Evolutionary conservation across 2,329 filamentous ascomycete species (phyloP), one percentile per base, ranked within the genome.

Genomic region (Lizonia empirigonia): DNA sequence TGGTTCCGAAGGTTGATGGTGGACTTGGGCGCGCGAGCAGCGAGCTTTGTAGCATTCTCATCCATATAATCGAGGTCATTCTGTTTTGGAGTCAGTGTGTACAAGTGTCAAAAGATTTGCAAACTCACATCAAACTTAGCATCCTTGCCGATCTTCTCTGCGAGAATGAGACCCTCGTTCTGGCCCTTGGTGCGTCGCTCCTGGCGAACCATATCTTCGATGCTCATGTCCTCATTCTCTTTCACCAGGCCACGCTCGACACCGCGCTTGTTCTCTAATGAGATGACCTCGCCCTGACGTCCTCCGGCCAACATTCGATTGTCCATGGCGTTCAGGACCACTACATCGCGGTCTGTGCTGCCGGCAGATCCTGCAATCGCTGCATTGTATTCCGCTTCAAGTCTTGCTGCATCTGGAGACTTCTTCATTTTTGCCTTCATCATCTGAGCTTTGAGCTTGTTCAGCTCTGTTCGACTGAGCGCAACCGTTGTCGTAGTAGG

Each of bases 31-130:
- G 96, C 88, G 20, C 89, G 86, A 65, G 86, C 88, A 22, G 93
- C 92, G 10, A 99, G 85, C 74, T 93, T 96, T 42, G 85, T 83
- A 13, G 94, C 94, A 68, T 99, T 97, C 63, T 97, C 94, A 70
- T 99, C 93, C 81, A 97, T 89, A 75, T 99, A 99, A 45, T 99
- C 93, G 20, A 99, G 84, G 71, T 96, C 89, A 66, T 95, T 86
- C 77, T 83, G 10, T 13, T 10, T 15, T 45, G 1, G 19, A 18
- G 33, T 55, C 41, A 66, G 56, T 67, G 56, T 27, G 36, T 3
- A 15, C 23, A 29, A 6, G 32, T 10, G 4, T 22, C 13, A n/a
- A 7, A n/a, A 12, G 7, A 15, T 2, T 32, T 3, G 23, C 4
- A 33, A 51, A 69, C 77, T 71, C 62, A 81, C 80, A 68, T 91